Evolutionary conservation across 164 flowering plant species (phyloP).

Genomic region (Magnolia officinalis): DNA sequence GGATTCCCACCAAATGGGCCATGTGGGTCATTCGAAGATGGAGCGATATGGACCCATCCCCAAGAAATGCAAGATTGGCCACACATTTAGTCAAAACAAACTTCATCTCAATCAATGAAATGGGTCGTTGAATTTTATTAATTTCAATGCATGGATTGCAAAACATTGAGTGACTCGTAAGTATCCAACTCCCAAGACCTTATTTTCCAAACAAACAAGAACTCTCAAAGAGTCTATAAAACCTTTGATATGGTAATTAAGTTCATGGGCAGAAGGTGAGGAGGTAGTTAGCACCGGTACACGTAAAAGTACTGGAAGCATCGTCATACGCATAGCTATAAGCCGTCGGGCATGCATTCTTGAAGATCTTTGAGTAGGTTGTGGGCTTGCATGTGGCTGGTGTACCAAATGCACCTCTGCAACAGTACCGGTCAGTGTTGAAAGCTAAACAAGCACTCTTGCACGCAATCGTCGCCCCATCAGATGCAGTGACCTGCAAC

Average conservation of each 20-base stretch:
- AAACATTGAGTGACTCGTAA: too few relatives aligned
- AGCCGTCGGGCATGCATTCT: conserved; percentile 31
- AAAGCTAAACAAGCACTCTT: conserved; percentile 29
- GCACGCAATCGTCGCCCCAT: conserved; percentile 24
- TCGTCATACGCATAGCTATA: conserved; percentile 36
- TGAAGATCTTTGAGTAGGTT: conserved; percentile 22
- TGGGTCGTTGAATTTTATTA: too few relatives aligned
- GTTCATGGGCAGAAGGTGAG: conserved; percentile 29
- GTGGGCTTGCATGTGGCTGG: conserved; percentile 26
- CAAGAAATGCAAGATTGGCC: too few relatives aligned
- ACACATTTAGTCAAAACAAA: too few relatives aligned
- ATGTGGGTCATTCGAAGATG: too few relatives aligned
- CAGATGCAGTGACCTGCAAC: conserved; percentile 8
- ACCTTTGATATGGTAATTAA: not conserved
- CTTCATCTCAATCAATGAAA: too few relatives aligned
- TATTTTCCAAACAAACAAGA: too few relatives aligned
- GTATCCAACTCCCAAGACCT: too few relatives aligned
- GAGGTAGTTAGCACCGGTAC: conserved; percentile 20
- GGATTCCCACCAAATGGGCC: too few relatives aligned
- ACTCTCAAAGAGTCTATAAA: too few relatives aligned
- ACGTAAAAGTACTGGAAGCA: conserved; percentile 26
- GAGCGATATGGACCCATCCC: too few relatives aligned
- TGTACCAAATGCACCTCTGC: conserved; percentile 12
- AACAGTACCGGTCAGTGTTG: conserved; percentile 24
- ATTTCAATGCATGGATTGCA: too few relatives aligned